Percentiles rank a stretch among this genome's conserved stretches.
Evolutionary conservation across 331 rosid genomes (phyloP).

Genomic region (Pyracantha coccinea): DNA sequence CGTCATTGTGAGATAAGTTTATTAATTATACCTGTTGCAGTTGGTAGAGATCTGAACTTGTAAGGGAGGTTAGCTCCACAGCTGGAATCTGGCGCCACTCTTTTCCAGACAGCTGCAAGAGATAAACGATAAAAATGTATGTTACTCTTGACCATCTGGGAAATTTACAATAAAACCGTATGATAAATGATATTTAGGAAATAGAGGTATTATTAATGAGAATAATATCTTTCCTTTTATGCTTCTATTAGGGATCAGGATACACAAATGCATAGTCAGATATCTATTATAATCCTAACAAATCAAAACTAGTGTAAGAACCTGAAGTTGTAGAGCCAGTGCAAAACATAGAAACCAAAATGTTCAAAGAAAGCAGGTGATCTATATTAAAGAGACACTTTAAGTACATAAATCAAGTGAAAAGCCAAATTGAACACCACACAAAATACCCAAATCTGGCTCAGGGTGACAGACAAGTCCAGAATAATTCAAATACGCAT

Average conservation of each 20-base stretch:
- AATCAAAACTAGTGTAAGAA: neutral
- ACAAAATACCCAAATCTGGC: neutral
- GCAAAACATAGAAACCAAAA: neutral
- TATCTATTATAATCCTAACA: neutral
- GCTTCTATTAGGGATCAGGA: neutral
- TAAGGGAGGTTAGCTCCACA: constrained; percentile 21
- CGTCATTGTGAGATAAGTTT: neutral
- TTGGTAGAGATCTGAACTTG: constrained; percentile 14
- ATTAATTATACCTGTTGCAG: constrained; percentile 14
- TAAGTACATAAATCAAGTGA: neutral
- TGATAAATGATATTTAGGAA: too few species aligned
- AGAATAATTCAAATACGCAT: too few species aligned
- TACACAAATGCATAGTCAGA: neutral
- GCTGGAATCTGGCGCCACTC: neutral
- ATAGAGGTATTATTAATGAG: neutral
- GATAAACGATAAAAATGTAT: too few species aligned
- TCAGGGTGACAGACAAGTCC: neutral
- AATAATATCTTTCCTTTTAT: neutral
- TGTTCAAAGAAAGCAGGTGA: neutral
- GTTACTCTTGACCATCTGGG: too few species aligned
- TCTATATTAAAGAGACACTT: neutral
- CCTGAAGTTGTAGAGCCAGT: neutral
- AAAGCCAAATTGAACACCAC: neutral
- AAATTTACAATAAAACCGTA: too few species aligned
- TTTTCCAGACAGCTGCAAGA: too few species aligned